phyloP scores from a whole-genome alignment of 2,329 filamentous ascomycete species.

The Microsporum audouinii region DNA sequence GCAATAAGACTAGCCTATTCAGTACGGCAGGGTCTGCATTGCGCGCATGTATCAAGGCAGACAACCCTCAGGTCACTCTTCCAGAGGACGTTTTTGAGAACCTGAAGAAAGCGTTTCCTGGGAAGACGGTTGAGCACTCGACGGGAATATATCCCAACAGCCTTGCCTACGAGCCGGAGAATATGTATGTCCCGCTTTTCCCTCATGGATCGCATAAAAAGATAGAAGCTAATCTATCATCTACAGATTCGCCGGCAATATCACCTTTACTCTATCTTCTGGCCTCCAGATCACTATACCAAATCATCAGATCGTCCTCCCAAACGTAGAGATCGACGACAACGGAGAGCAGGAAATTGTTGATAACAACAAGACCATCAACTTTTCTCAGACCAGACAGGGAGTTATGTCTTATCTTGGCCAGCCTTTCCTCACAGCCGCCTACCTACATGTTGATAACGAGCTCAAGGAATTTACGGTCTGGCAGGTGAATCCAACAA shows the following conservation, averaged over 20 bases:
- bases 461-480: conserved; percentile 16
- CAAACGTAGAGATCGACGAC: conserved; percentile 18
- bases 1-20: not conserved
- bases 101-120: conserved; percentile 1
- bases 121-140: not conserved
- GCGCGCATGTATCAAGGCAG: conserved; percentile 16
- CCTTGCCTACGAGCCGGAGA: not conserved
- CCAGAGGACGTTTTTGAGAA: conserved; percentile 1
- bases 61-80: not conserved
- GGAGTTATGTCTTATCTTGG: conserved; percentile 15
- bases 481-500: conserved; percentile 14
- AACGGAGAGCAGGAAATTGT: conserved; percentile 5
- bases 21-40: conserved; percentile 12
- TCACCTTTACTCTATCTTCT: conserved; percentile 14
- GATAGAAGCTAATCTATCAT: not conserved
- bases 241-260: conserved; percentile 10
- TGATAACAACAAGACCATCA: not conserved
- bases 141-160: not conserved
- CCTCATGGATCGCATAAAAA: not conserved
- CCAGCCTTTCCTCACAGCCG: conserved; percentile 22
- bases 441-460: conserved; percentile 25
- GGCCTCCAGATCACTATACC: conserved; percentile 18
- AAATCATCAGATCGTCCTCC: conserved; percentile 24
- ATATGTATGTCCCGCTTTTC: not conserved
- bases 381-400: not conserved